Evolutionary conservation across 2,329 filamentous ascomycete species (phyloP).

Genomic region (Trichoderma koningiopsis): DNA sequence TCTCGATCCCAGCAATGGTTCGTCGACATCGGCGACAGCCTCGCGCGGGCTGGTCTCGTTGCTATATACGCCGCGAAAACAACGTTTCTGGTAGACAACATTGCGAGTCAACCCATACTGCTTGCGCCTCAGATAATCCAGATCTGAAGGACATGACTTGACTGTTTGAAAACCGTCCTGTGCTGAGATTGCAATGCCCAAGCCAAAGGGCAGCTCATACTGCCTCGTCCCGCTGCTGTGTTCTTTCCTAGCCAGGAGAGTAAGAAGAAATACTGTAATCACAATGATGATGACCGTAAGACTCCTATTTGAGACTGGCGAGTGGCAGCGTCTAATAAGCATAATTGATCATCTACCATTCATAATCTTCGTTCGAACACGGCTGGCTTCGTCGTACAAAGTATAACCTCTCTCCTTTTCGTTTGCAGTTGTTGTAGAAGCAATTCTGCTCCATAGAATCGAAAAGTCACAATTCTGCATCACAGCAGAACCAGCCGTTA

Average conservation of each 20-base stretch:
- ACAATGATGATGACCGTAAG: conserved; percentile 7
- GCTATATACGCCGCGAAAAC: conserved; percentile 44
- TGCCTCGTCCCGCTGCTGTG: conserved; percentile 2
- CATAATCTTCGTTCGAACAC: neutral
- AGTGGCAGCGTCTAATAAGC: conserved; percentile 11
- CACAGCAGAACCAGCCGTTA: conserved; percentile 1
- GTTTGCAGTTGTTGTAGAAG: neutral
- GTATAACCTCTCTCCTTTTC: neutral
- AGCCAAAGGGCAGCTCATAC: conserved; percentile 21
- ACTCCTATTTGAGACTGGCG: conserved; percentile 7
- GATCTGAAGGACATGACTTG: conserved; percentile 31
- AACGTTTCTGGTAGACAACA: conserved; percentile 49
- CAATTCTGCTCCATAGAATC: neutral
- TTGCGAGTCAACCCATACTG: conserved; percentile 43
- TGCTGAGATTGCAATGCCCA: conserved; percentile 12
- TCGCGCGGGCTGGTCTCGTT: conserved; percentile 39
- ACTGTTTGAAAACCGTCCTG: conserved; percentile 2
- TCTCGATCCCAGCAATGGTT: conserved; percentile 41
- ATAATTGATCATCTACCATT: conserved; percentile 8
- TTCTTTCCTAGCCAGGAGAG: neutral
- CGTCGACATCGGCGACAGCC: conserved; percentile 42
- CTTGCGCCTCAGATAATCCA: conserved; percentile 37
- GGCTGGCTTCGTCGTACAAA: neutral
- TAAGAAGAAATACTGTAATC: neutral
- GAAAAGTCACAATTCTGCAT: neutral